Evolutionary conservation across 139 green algal genomes (phyloP), one percentile per base, ranked within the genome.

Genomic region (Micractinium sp.): DNA sequence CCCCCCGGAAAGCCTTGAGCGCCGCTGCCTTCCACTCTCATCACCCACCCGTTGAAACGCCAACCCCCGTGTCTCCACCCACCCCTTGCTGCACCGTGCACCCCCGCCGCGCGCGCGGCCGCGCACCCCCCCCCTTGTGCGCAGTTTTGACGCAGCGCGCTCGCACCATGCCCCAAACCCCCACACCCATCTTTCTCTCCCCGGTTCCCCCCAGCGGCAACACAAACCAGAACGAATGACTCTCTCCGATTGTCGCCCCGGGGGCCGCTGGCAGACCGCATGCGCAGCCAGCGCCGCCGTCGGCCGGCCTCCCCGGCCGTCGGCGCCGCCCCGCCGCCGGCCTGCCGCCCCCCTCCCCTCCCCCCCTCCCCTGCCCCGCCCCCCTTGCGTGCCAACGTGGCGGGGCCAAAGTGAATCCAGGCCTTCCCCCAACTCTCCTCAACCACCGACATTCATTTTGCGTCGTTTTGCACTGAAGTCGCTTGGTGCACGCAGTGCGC

Each of bases 81-180:
- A 22, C 35, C n/a, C 74, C 27, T n/a, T 1, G 29, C 27, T 27
- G 20, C 69, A 9, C 66, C 9, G 4, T 74, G 16, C 69, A 22
- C 69, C 25, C 3, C 36, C 15, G 5, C 31, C 63, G 63, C 20
- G 63, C 7, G 2, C 63, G 7, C 22, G 14, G 12, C 63, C 63
- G 18, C 20, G 14, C 63, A 27, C 14, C 74, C 33, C 33, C 3
- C 33, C 74, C 74, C 33, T 38, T 35, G 23, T 75, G 33, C 74
- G 74, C 74, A 80, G 74, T 80, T 80, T 80, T 80, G 74, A 80
- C 47, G 33, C 74, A 80, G 74, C 36, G 33, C 33, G n/a, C 33
- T 9, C 74, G 53, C 73, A 41, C 74, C 74, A 5, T 12, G 63
- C 63, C 63, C 63, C 63, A 25, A 27, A 25, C 20, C 63, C 63